phyloP scores from a whole-genome alignment of 1,284 basidiomycete species.

The Cutaneotrichosporon sp. region DNA sequence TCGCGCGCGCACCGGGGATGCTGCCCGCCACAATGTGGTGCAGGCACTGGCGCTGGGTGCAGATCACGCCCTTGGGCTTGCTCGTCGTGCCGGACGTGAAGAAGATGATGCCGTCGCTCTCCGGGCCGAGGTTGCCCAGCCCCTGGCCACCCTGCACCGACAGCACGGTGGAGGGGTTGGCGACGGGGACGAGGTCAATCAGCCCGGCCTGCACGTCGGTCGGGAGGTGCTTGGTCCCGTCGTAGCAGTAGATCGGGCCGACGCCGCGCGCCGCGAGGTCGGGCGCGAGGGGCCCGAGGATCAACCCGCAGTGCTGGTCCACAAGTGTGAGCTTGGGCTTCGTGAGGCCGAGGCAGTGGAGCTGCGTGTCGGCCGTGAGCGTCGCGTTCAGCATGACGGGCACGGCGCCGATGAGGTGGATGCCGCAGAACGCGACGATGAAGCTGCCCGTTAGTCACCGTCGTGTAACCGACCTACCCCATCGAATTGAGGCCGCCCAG shows the following conservation, averaged over 20 bases:
- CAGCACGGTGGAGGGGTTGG: not conserved
- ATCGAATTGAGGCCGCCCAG: conserved; percentile 41
- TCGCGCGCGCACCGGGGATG: conserved; percentile 29
- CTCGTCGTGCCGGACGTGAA: conserved; percentile 45
- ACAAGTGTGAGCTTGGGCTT: conserved; percentile 34
- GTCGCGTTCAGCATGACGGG: conserved; percentile 44
- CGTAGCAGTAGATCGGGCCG: conserved; percentile 14
- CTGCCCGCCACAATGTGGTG: conserved; percentile 36
- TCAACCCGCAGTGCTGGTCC: conserved; percentile 34
- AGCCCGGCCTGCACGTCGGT: not conserved
- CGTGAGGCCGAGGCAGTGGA: conserved; percentile 36
- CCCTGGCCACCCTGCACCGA: conserved; percentile 2
- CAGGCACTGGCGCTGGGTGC: conserved; percentile 44
- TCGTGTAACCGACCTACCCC: conserved; percentile 18
- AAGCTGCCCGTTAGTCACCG: conserved; percentile 29
- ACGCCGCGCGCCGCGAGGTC: conserved; percentile 9
- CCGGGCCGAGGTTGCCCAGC: conserved; percentile 31
- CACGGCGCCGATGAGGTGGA: conserved; percentile 44
- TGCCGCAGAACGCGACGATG: conserved; percentile 41
- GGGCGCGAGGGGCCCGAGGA: conserved; percentile 21
- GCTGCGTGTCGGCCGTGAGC: conserved; percentile 34
- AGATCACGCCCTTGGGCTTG: conserved; percentile 46
- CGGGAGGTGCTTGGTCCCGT: conserved; percentile 2
- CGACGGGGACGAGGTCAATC: not conserved
- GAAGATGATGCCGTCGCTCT: conserved; percentile 49